Evolutionary conservation across 371 early-diverging fungal genomes (phyloP), one percentile per base, ranked within the genome.

Genomic region (Mucor saturninus): DNA sequence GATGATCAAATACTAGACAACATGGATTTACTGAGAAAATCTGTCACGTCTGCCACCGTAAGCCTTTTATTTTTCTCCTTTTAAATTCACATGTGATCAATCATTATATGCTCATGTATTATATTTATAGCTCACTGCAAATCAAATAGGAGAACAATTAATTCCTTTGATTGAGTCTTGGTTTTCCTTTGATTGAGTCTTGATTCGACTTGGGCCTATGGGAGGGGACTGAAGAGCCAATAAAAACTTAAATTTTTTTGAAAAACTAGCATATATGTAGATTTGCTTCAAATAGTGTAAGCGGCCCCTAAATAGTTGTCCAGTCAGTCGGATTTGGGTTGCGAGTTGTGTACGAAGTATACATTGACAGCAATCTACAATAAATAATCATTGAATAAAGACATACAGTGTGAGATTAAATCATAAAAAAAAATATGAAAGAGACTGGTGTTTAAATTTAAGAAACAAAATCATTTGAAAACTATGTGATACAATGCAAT

Each of bases 71-170:
- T 42, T 13, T 42, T 42, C 42, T 9, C 10, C 42, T 42, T 42
- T 43, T 43, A 5, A 14, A n/a, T 43, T 43, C 15, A n/a, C 15
- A 43, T 43, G 26, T 46, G 9, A 8, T 21, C 35, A 6, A 35
- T 35, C 21, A 21, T 46, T 46, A 5, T 56, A 21, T 21, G 21
- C 11, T 42, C 35, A 6, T 37, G 5, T 7, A 7, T 43, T 28
- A 15, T n/a, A 21, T 40, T 35, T 56, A 11, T 53, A 62, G 57
- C 13, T 31, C 8, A 51, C 56, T 51, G 61, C 61, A 38, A 50
- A 61, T 21, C 53, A 69, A 49, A 21, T 69, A 10, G 69, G 69
- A 40, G 57, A 60, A 7, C 57, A 64, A 35, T 21, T 69, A 29
- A 55, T 49, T 5, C 53, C 69, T 13, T 51, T 64, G 40, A 38